phyloP scores from a whole-genome alignment of 169 alveolate species.

The Cryptosporidium muris region DNA sequence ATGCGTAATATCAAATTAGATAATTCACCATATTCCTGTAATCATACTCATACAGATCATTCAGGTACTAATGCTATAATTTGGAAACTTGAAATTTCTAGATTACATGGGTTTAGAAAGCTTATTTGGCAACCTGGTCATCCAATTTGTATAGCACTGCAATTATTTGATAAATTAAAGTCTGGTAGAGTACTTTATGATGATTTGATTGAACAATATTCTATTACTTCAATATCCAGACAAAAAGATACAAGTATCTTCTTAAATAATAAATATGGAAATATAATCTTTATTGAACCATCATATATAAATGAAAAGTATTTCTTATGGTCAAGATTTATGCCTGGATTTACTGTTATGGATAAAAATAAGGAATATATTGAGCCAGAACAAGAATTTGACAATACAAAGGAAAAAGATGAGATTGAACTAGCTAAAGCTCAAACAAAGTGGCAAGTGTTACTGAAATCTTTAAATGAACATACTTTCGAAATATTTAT shows the following conservation, averaged over 20 bases:
- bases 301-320: constrained; percentile 16
- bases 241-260: neutral
- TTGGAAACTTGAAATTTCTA: constrained; percentile 62
- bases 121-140: constrained; percentile 56
- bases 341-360: constrained; percentile 49
- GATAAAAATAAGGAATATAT: constrained; percentile 44
- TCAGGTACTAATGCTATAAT: constrained; percentile 49
- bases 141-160: constrained; percentile 47
- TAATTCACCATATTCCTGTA: neutral
- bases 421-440: too few species aligned
- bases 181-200: constrained; percentile 33
- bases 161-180: constrained; percentile 21
- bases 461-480: too few species aligned
- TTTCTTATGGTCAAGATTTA: constrained; percentile 59
- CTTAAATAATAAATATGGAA: neutral
- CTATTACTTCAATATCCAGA: neutral
- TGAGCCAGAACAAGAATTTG: constrained; percentile 61
- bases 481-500: too few species aligned
- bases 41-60: constrained; percentile 16
- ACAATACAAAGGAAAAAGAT: neutral
- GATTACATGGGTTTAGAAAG: constrained; percentile 33
- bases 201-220: constrained; percentile 23
- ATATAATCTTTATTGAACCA: constrained; percentile 46
- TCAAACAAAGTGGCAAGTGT: too few species aligned
- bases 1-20: neutral